Conservation (phyloP, 257 asterid species). For the Solanum megistacrolobum region DNA sequence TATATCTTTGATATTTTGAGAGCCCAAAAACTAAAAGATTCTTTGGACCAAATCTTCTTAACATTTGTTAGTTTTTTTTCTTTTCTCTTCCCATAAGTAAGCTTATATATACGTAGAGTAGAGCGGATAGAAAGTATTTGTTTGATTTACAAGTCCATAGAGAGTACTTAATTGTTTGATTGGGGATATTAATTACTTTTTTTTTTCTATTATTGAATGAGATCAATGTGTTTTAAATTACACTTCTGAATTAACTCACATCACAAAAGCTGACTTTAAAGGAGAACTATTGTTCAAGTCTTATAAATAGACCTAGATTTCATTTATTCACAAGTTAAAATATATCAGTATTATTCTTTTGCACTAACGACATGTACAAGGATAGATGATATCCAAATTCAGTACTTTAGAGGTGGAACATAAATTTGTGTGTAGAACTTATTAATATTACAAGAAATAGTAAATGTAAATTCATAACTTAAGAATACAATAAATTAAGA, state of each 20-base stretch:
- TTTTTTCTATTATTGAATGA: background rate
- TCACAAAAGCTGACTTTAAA: too few species aligned
- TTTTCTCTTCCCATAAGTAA: background rate
- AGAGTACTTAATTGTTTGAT: background rate
- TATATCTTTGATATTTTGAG: background rate
- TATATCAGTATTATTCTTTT: too few species aligned
- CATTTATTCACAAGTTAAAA: too few species aligned
- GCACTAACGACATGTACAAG: too few species aligned
- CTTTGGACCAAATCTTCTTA: background rate
- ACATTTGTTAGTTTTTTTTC: background rate
- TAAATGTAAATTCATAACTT: too few species aligned
- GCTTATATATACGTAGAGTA: background rate
- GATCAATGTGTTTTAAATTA: background rate
- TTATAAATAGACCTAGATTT: too few species aligned
- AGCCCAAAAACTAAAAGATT: background rate
- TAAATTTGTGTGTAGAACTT: too few species aligned
- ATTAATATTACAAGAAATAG: too few species aligned
- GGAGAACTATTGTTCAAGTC: too few species aligned
- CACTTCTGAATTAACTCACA: too few species aligned
- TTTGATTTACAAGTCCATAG: background rate
- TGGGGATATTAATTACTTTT: background rate
- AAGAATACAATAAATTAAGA: too few species aligned
- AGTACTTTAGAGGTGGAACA: too few species aligned
- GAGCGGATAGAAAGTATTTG: background rate
- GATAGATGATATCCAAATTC: background rate